Percentiles rank a stretch among this genome's conserved stretches.
These are phyloP conservation scores for Yamagishiella unicocca DNA, from an alignment of 139 green algal species.

Conservation along the genomic window DNA sequence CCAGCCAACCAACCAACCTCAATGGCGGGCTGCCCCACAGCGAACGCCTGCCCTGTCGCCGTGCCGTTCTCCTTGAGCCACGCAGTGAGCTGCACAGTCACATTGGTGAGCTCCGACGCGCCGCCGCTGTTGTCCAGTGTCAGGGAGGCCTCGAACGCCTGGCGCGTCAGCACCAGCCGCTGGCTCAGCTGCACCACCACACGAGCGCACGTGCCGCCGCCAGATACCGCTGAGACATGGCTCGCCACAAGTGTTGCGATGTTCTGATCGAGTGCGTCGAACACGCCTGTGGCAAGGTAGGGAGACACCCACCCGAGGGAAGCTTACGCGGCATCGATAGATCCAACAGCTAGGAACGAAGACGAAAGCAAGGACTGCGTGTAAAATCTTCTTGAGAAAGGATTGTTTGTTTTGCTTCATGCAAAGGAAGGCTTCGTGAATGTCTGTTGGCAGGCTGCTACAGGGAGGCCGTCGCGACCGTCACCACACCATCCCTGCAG, in stretches of 20 bases:
- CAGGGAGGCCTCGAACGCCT: constrained; percentile 31
- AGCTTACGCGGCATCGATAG: too few species aligned
- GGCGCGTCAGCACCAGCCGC: constrained; percentile 9
- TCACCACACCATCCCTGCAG: too few species aligned
- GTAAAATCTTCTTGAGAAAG: too few species aligned
- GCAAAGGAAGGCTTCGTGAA: too few species aligned
- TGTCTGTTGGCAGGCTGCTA: too few species aligned
- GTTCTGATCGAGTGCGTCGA: background rate
- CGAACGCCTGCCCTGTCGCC: background rate
- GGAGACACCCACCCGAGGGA: too few species aligned
- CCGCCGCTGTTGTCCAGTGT: constrained; percentile 31
- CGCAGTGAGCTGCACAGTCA: background rate
- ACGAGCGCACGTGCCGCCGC: constrained; percentile 19
- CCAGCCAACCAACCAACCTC: constrained; percentile 2
- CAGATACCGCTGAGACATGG: background rate
- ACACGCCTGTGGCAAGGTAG: background rate
- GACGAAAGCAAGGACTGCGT: too few species aligned
- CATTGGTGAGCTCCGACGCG: background rate
- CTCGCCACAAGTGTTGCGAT: background rate
- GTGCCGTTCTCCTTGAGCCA: constrained; percentile 1
- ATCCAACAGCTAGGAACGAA: too few species aligned
- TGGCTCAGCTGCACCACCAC: constrained; percentile 30
- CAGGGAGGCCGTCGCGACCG: too few species aligned
- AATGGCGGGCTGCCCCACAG: background rate
- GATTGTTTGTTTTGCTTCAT: too few species aligned